Base-by-base conservation (phyloP, 805 yeast genomes). In the Candida koratica region DNA sequence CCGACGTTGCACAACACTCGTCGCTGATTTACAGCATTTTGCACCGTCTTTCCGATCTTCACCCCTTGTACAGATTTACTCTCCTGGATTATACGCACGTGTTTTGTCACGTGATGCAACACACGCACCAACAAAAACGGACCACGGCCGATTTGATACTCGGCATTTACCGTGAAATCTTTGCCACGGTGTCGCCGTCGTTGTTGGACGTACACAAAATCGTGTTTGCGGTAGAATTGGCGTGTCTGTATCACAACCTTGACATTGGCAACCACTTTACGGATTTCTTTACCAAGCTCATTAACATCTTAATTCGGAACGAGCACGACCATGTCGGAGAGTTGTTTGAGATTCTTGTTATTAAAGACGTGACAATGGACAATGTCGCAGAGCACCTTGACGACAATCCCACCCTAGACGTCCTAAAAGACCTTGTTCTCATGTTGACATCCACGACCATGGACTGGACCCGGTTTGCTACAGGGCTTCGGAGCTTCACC, bases 61-160 rank as follows among this genome's bases (percentile, higher is more conserved):
- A 73, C 39, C 54, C 55, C 18, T 74, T 79, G 42, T 89, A 86
- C 53, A 73, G 71, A 32, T 76, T 83, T 45, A 62, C 86, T 0
- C 61, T 81, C 22, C 61, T 65, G 5, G 40, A 44, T 2, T 59
- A 55, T 36, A 42, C 56, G 4, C 13, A n/a, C 3, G 24, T 37
- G 4, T 42, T 37, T 15, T 34, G 34, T 1, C 31, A 46, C 2
- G 59, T 35, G 4, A 48, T 51, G 23, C 17, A 29, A 8, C 44
- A 48, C 6, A 14, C 38, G 2, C 48, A 62, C 6, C 58, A 31
- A 2, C 20, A 14, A 16, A 19, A 23, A 5, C 24, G 30, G 6
- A 34, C 20, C 7, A 20, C 66, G 3, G 47, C 51, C 0, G 43
- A 48, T 1, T 48, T 80, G 20, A 51, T 67, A 3, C 25, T 44